Base-by-base conservation (phyloP, 768 basidiomycete species). In the Amanita phalloides region DNA sequence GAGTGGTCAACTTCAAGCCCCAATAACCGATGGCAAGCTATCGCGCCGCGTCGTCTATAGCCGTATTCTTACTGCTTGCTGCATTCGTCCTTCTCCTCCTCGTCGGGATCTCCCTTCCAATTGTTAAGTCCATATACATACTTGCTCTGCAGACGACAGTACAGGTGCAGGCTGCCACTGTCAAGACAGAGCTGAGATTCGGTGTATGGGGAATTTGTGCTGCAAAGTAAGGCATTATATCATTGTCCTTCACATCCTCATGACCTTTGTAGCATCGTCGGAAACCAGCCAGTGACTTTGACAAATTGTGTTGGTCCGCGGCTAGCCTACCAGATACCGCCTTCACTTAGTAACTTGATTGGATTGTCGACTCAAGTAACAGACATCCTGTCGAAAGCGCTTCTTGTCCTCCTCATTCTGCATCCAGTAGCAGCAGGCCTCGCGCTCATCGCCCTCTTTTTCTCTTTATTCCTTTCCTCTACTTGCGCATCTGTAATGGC, bases 121-220 rank as follows among this genome's bases (percentile, higher is more conserved):
- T 92, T 66, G 79, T 83, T 62, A 84, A 81, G 62, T 61, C 77
- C 20, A 75, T 89, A 26, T 85, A 81, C 62, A 67, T 89, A 25
- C 66, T 88, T 45, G 58, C 66, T 17, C 61, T 87, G 65, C 57
- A 64, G 53, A 64, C 74, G 41, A 65, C 62, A 0, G 43, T 60
- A 6, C 55, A 57, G 0, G 58, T 51, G 38, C 62, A 67, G 45
- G 71, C 73, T 2, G 79, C 82, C 9, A 71, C 72, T 54, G 64
- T 79, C 10, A 80, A 81, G 26, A 82, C 80, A 3, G 69, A 73
- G 57, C 64, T 90, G 8, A 74, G 79, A 33, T 84, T 90, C 55
- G 90, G 90, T 3, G 82, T 90, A 4, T 91, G 89, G 84, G 90
- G 90, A 0, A 72, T 83, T 33, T 93, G 90, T 65, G 81, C 81